Base-by-base conservation (phyloP, 257 asterid species). In the Plectranthus barbatus region DNA sequence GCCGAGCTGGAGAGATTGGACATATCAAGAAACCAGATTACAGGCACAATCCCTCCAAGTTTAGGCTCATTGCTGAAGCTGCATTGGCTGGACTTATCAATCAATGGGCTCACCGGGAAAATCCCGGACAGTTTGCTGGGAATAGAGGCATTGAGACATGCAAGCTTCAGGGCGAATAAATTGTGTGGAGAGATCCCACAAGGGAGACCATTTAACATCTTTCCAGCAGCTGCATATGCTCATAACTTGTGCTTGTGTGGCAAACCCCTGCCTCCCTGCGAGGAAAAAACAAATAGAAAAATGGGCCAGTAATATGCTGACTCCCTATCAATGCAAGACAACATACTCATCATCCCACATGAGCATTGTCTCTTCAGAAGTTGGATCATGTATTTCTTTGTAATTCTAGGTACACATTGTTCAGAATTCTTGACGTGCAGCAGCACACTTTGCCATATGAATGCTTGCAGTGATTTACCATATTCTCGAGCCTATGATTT, bases 101-200 rank as follows among this genome's bases (percentile, higher is more conserved):
- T 80, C 56, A 92, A 92, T 64, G 64, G 56, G 39, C 64, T 92
- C 2, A 67, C 68, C 0, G 99, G 97, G 11, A 79, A 64, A 52
- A 92, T 92, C 33, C 99, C 99, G 9, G 77, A 50, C 1, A 82
- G 86, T 26, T 72, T 90, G 77, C 74, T 87, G 64, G 82, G 79
- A 47, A 81, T 85, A 18, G 66, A 75, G 72, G 69, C 72, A 19
- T 42, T 92, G 14, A 82, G 54, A 39, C 96, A 92, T 60, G 93
- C 84, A 58, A 86, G 77, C 76, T 87, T 92, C 76, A 79, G 96
- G 62, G 87, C 83, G 36, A 92, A 92, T 57, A 79, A 68, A 75
- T 53, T 92, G 69, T 86, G 99, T 51, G 99, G 99, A 51, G 73
- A 63, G 80, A 92, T 92, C 29, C 99, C 99, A n/a, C 95, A 82